A percentile compares a stretch with the other conserved stretches of the same genome.
Evolutionary conservation across 164 flowering plant genomes (phyloP).

Genomic region (Tinospora cordifolia): DNA sequence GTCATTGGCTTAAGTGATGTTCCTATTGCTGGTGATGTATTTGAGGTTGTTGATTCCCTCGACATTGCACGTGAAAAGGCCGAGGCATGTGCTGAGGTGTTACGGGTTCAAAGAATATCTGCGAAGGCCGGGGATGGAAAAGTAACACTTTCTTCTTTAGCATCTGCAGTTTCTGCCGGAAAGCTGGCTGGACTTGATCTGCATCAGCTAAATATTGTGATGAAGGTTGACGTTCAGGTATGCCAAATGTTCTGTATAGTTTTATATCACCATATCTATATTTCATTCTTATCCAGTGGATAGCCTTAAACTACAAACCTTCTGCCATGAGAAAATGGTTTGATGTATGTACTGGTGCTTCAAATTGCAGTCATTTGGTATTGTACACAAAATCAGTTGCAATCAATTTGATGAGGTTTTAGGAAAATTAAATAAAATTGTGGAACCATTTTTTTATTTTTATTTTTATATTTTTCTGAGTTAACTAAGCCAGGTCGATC

Average conservation of each 20-base stretch:
- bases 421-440: neutral
- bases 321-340: neutral
- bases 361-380: neutral
- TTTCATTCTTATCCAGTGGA: neutral
- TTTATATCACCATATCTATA: neutral
- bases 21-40: slow-evolving; percentile 87
- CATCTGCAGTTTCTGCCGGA: slow-evolving; percentile 72
- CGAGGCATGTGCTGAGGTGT: slow-evolving; percentile 45
- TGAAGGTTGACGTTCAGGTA: slow-evolving; percentile 98
- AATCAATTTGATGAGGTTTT: neutral
- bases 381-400: neutral
- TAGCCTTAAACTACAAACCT: neutral
- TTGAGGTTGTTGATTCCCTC: slow-evolving; percentile 76
- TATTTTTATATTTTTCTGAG: too few relatives aligned
- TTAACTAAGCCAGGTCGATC: too few relatives aligned
- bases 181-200: slow-evolving; percentile 70
- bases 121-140: slow-evolving; percentile 82
- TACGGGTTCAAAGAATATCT: slow-evolving; percentile 55
- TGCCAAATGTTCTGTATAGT: neutral
- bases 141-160: slow-evolving; percentile 84
- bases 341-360: neutral
- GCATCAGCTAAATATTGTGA: slow-evolving; percentile 79
- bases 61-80: slow-evolving; percentile 82
- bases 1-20: slow-evolving; percentile 80
- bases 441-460: neutral